A percentile compares a stretch with the other conserved stretches of the same genome.
Evolutionary conservation across 2,329 filamentous ascomycete genomes (phyloP).

Genomic region (Fusarium albidum): DNA sequence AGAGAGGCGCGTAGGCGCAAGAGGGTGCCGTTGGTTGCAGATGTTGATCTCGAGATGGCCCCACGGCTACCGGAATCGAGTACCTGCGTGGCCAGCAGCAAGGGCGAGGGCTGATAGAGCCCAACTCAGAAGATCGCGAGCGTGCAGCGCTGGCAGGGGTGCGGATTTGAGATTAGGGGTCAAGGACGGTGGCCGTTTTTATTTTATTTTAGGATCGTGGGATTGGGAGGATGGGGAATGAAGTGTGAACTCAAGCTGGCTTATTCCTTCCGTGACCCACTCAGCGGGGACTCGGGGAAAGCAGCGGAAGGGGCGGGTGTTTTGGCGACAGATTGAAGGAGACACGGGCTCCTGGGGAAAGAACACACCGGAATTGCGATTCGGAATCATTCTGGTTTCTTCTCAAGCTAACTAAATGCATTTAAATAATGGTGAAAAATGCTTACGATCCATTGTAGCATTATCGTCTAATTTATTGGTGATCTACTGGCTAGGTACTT

Average conservation of each 20-base stretch:
- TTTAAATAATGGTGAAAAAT: no score
- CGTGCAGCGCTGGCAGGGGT: constrained; percentile 17
- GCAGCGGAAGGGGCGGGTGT: neutral
- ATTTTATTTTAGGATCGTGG: neutral
- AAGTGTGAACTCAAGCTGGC: neutral
- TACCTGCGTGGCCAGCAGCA: constrained; percentile 10
- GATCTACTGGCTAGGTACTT: no score
- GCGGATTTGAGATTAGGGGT: constrained; percentile 7
- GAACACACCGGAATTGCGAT: no score
- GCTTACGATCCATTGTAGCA: no score
- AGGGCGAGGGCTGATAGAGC: constrained; percentile 6
- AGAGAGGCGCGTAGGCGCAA: constrained; percentile 25
- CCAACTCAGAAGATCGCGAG: constrained; percentile 4
- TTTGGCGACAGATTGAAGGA: neutral
- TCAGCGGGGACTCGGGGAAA: constrained; percentile 2
- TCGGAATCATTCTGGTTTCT: no score
- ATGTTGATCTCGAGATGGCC: constrained; percentile 30
- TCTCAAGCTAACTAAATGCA: no score
- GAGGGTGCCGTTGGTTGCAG: constrained; percentile 25
- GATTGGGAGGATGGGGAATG: neutral
- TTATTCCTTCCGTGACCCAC: neutral
- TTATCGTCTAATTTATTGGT: no score
- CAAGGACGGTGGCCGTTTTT: constrained; percentile 9
- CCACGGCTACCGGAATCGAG: constrained; percentile 22
- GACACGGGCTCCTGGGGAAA: no score